phyloP scores from a whole-genome alignment of 306 rosid genomes.

The Psophocarpus tetragonolobus region DNA sequence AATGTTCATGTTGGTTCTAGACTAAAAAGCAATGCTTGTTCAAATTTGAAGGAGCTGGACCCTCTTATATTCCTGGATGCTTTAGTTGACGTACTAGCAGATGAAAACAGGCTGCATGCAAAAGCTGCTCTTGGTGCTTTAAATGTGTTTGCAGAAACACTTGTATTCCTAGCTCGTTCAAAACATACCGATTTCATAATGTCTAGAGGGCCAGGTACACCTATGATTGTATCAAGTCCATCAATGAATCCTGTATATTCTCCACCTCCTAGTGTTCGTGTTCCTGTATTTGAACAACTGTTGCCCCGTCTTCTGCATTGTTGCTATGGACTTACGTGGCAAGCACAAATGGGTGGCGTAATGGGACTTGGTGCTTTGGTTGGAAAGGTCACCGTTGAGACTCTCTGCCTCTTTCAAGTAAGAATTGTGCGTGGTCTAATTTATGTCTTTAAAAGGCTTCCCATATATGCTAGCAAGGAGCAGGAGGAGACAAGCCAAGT shows the following conservation, averaged over 20 bases:
- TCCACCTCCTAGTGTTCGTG: constrained; percentile 97
- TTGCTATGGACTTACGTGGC: constrained; percentile 97
- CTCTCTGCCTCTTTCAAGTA: constrained; percentile 84
- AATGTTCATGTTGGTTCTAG: constrained; percentile 61
- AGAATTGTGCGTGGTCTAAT: constrained; percentile 88
- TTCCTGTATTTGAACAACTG: constrained; percentile 92
- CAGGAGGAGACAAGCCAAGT: constrained; percentile 99
- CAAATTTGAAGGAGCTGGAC: constrained; percentile 92
- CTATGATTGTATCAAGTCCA: constrained; percentile 98
- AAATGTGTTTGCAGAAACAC: constrained; percentile 90
- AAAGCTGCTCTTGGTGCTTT: constrained; percentile 91
- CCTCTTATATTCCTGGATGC: constrained; percentile 96
- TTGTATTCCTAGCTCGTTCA: constrained; percentile 88
- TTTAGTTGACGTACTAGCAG: constrained; percentile 94
- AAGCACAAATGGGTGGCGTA: constrained; percentile 98
- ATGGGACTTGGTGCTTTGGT: constrained; percentile 98
- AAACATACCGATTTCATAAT: constrained; percentile 87
- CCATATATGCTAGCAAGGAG: constrained; percentile 92
- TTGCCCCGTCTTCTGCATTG: constrained; percentile 97
- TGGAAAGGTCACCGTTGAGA: constrained; percentile 98
- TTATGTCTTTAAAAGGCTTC: constrained; percentile 94
- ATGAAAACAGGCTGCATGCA: constrained; percentile 92
- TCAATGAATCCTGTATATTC: constrained; percentile 96
- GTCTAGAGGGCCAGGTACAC: constrained; percentile 95
- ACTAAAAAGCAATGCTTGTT: constrained; percentile 59